Evolutionary conservation across 208 protist genomes (phyloP), one percentile per base, ranked within the genome.

Genomic region (Leishmania tarentolae): DNA sequence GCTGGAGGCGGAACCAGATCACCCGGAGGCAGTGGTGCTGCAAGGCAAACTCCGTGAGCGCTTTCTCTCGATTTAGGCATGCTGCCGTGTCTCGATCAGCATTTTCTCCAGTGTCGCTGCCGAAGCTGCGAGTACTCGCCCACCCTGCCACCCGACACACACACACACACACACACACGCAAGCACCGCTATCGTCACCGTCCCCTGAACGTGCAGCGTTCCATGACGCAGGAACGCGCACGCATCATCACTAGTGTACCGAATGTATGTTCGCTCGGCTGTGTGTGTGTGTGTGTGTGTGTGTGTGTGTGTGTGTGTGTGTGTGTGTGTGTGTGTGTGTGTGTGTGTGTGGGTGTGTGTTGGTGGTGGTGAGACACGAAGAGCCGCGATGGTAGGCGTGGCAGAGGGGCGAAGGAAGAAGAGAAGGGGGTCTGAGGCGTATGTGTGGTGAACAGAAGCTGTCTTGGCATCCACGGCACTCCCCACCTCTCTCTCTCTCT

Each of bases 1-100:
- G 37, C 82, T 98, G 28, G 92, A 98, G 52, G 87, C 80, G 6
- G 90, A 86, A 76, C 97, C 97, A 5, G 92, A 96, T 69, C 96
- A 98, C 84, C 81, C 95, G 0, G 94, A 98, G 79, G 94, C 90
- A 40, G 82, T 93, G 15, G 86, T 82, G 28, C 83, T 98, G 19
- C 86, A 87, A 28, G 75, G 80, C 57, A 86, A 92, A 68, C 87
- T 99, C 31, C 83, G 87, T 2, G 80, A 90, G 66, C 66, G 86
- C 9, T 91, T 98, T 63, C 47, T 85, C 17, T 79, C 89, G 5
- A 46, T 95, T n/a, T 98, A 76, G 72, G 46, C 35, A 61, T 19
- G 50, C 21, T 9, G 19, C 11, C 69, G 31, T 8, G n/a, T 40
- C 24, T 61, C 61, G 28, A 17, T 50, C 68, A 28, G 50, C 28